Evolutionary conservation across 352 stramenopile species (phyloP), one percentile per base, ranked within the genome.

Genomic region (Globisporangium nagaii): DNA sequence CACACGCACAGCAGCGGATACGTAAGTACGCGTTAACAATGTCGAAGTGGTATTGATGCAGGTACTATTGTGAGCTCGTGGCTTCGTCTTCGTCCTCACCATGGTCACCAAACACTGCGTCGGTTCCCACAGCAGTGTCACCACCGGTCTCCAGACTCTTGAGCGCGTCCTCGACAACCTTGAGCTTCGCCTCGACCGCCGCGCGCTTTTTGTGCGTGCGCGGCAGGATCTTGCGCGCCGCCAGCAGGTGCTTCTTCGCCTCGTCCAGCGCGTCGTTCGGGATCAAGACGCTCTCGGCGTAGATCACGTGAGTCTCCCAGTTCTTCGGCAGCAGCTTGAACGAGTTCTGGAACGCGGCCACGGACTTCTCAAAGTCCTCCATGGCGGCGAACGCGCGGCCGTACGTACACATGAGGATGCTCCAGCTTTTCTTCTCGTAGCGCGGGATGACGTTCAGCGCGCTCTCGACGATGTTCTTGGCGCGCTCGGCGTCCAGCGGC

Each of bases 401-500:
- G 46, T 92, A 91, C 37, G 84, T 93, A 64, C 84, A 95, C 70
- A 93, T 75, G 15, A 95, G 56, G 60, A 95, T 88, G 58, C 74
- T 82, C 75, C 79, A 88, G 51, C 82, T 95, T 47, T 79, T 86
- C 62, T 88, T 87, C 63, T 95, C 84, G 55, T 90, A 78, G 22
- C 75, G 63, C 13, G 84, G 82, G 53, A 93, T 68, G 24, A 68
- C 62, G 13, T 65, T 74, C 34, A 95, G 46, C 5, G 84, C 84
- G 48, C 58, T 87, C 53, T 95, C 82, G 32, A 95, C 68, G 36
- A 95, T 75, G n/a, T 66, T 85, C 51, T 79, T 82, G 9, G 82
- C 70, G 24, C 79, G 77, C 42, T 85, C 75, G 1, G 80, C 64
- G 49, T 93, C 66, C 20, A 84, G 20, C 24, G 71, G 60, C 52